These are phyloP conservation scores for Periconia digitata DNA, from an alignment of 2,329 filamentous ascomycete species.

Conservation along the genomic window DNA sequence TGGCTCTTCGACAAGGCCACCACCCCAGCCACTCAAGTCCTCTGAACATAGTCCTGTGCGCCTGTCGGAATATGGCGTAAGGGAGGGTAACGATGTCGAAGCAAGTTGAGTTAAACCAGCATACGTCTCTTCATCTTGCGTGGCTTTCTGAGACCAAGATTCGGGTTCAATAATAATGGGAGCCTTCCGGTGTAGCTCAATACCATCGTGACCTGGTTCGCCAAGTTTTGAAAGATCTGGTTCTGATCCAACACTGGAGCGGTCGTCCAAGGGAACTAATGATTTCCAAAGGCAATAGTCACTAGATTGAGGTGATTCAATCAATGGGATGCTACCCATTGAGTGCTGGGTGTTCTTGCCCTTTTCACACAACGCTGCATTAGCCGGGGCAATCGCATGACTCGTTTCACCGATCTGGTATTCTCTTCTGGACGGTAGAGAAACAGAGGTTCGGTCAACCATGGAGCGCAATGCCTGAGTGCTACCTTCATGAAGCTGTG, in stretches of 20 bases:
- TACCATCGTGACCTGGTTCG: constrained; percentile 15
- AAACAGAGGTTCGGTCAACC: constrained; percentile 15
- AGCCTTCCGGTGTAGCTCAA: constrained; percentile 1
- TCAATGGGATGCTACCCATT: constrained; percentile 4
- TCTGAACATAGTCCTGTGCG: neutral
- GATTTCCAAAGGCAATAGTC: constrained; percentile 31
- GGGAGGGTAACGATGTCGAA: constrained; percentile 30
- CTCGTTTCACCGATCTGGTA: constrained; percentile 16
- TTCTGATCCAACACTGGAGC: constrained; percentile 22
- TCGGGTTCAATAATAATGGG: constrained; percentile 12
- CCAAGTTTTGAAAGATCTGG: constrained; percentile 13
- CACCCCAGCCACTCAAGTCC: neutral
- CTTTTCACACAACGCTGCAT: constrained; percentile 13
- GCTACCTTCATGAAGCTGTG: constrained; percentile 15
- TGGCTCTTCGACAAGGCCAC: neutral
- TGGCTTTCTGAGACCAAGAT: constrained; percentile 30
- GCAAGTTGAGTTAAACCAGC: constrained; percentile 16
- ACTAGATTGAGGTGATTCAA: constrained; percentile 17
- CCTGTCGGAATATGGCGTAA: constrained; percentile 11
- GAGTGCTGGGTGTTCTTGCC: constrained; percentile 8
- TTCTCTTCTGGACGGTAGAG: constrained; percentile 6
- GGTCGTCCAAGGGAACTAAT: constrained; percentile 21
- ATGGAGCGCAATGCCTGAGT: constrained; percentile 21
- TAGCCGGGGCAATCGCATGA: constrained; percentile 11
- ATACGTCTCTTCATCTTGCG: constrained; percentile 20